A percentile compares a stretch with the other conserved stretches of the same genome.
Evolutionary conservation across 352 stramenopile species (phyloP).

Genomic region (Phytopythium chamaehyphon): DNA sequence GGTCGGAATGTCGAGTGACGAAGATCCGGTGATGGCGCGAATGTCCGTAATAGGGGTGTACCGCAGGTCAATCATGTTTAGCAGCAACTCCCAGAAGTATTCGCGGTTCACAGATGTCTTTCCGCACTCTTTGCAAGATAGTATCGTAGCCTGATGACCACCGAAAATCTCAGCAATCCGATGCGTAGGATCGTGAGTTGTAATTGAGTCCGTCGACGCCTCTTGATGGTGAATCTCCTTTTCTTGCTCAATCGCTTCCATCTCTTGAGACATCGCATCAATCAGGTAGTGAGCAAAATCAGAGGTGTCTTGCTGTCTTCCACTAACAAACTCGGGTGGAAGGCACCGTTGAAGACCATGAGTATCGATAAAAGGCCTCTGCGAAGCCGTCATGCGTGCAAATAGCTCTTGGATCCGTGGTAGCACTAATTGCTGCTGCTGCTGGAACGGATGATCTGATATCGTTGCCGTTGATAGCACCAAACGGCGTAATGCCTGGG

Average conservation of each 20-base stretch:
- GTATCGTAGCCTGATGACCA: conserved; percentile 73
- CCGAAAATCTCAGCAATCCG: conserved; percentile 76
- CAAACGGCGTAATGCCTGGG: conserved; percentile 70
- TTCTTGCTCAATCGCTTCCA: conserved; percentile 36
- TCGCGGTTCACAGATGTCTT: conserved; percentile 80
- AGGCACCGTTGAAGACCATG: conserved; percentile 72
- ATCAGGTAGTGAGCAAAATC: conserved; percentile 88
- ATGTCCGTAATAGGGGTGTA: conserved; percentile 88
- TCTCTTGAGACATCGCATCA: conserved; percentile 66
- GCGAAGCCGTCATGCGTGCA: conserved; percentile 61
- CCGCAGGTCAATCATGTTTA: conserved; percentile 88
- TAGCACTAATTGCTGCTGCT: conserved; percentile 37
- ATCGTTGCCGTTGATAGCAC: conserved; percentile 38
- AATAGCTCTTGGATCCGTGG: conserved; percentile 70
- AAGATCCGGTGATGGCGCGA: conserved; percentile 63
- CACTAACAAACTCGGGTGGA: conserved; percentile 70
- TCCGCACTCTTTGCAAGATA: conserved; percentile 78
- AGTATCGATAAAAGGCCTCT: conserved; percentile 58
- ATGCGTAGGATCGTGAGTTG: conserved; percentile 27
- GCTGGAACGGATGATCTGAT: not conserved
- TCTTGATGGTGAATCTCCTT: not conserved
- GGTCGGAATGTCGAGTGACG: conserved; percentile 58
- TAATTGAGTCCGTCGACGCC: not conserved
- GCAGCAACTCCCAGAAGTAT: conserved; percentile 87
- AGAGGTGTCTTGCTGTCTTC: conserved; percentile 81